Evolutionary conservation across 441 rosid species (phyloP).

Genomic region (Euphorbia schlechtendalii): DNA sequence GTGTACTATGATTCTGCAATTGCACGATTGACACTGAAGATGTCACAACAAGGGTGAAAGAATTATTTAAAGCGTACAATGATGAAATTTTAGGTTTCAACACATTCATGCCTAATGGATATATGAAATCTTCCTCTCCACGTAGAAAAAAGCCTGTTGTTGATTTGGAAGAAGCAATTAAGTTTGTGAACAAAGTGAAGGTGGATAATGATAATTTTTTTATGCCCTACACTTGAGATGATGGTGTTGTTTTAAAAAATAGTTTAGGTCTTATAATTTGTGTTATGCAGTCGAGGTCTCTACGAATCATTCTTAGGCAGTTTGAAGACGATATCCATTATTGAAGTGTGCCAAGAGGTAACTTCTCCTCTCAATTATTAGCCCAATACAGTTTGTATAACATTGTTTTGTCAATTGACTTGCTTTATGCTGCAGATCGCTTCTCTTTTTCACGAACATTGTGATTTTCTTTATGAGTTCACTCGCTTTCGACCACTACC

Average conservation of each 20-base stretch:
- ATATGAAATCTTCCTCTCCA: slow-evolving; percentile 74
- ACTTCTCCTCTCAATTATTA: slow-evolving; percentile 10
- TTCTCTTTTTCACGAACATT: slow-evolving; percentile 68
- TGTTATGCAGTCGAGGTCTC: slow-evolving; percentile 68
- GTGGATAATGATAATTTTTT: slow-evolving; percentile 33
- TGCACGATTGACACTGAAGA: slow-evolving; percentile 86
- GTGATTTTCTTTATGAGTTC: slow-evolving; percentile 78
- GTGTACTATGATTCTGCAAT: slow-evolving; percentile 15
- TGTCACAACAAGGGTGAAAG: slow-evolving; percentile 89
- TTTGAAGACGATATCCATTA: slow-evolving; percentile 82
- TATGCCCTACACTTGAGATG: slow-evolving; percentile 11
- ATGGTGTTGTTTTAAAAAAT: slow-evolving; percentile 7
- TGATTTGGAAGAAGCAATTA: slow-evolving; percentile 95
- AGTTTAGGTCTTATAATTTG: slow-evolving; percentile 16
- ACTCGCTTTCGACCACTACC: slow-evolving; percentile 83
- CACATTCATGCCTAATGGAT: slow-evolving; percentile 95
- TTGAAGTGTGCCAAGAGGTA: slow-evolving; percentile 92
- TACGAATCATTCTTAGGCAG: slow-evolving; percentile 91
- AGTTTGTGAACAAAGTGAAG: slow-evolving; percentile 98
- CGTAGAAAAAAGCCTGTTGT: slow-evolving; percentile 79
- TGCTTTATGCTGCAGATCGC: slow-evolving; percentile 56
- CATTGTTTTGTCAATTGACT: slow-evolving; percentile 12
- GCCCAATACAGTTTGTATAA: background rate
- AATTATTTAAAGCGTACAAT: slow-evolving; percentile 77
- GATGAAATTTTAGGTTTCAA: slow-evolving; percentile 94